These are phyloP conservation scores for Eremothecium coryli DNA, from an alignment of 1,139 yeast species.

Conservation along the genomic window DNA sequence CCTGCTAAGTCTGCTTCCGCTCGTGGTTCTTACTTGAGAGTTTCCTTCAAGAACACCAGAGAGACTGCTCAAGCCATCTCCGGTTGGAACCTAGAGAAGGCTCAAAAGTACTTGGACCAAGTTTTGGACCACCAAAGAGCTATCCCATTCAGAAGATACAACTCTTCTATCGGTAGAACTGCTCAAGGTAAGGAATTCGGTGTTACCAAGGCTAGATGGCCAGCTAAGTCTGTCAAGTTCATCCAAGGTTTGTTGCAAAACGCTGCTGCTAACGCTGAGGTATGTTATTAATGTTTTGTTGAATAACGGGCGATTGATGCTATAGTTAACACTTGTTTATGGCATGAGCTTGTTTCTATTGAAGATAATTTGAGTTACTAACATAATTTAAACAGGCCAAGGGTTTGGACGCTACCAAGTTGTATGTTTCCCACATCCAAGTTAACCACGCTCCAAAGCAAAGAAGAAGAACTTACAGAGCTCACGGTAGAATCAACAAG, in stretches of 20 bases:
- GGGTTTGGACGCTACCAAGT: slow-evolving; percentile 93
- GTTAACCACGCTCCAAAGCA: slow-evolving; percentile 99
- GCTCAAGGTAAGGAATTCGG: slow-evolving; percentile 99
- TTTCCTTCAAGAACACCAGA: slow-evolving; percentile 99
- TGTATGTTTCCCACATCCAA: slow-evolving; percentile 96
- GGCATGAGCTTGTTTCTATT: neutral
- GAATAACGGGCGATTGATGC: no score
- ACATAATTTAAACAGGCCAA: no score
- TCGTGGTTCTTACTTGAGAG: slow-evolving; percentile 99
- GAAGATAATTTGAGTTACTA: slow-evolving; percentile 3
- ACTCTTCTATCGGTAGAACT: slow-evolving; percentile 96
- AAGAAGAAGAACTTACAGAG: slow-evolving; percentile 99
- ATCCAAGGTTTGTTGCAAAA: slow-evolving; percentile 89
- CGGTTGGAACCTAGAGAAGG: slow-evolving; percentile 96
- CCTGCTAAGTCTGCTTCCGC: slow-evolving; percentile 99
- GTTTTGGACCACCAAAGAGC: slow-evolving; percentile 99
- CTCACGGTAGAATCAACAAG: slow-evolving; percentile 99
- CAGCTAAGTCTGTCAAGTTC: slow-evolving; percentile 96
- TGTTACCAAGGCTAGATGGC: slow-evolving; percentile 99
- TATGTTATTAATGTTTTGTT: no score
- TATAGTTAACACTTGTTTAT: no score
- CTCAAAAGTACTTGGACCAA: slow-evolving; percentile 92
- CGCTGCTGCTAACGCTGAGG: slow-evolving; percentile 98
- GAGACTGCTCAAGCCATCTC: slow-evolving; percentile 97
- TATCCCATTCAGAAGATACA: slow-evolving; percentile 98